Evolutionary conservation across 164 flowering plant species (phyloP).

Genomic region (Aristolochia fimbriata): DNA sequence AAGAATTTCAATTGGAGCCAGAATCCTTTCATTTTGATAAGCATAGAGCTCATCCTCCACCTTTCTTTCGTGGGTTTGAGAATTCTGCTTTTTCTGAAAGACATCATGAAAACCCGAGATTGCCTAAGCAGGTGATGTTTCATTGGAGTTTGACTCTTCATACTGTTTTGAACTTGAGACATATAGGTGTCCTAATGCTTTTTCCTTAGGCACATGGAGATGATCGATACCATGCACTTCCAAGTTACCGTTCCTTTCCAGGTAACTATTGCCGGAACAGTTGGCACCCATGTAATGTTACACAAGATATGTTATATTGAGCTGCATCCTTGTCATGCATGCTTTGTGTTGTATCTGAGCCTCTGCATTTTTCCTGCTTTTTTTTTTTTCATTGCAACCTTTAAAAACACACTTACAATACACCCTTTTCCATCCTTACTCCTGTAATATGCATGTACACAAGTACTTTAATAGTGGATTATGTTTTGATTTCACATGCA

Average conservation of each 20-base stretch:
- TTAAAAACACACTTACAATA: too few relatives aligned
- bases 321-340: too few relatives aligned
- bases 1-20: conserved; percentile 47
- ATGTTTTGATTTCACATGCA: too few relatives aligned
- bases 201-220: conserved; percentile 52
- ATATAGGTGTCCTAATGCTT: conserved; percentile 1
- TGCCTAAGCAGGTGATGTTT: conserved; percentile 55
- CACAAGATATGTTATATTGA: too few relatives aligned
- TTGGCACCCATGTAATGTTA: too few relatives aligned
- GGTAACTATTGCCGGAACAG: conserved; percentile 26
- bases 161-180: not conserved
- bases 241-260: conserved; percentile 36
- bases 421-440: too few relatives aligned
- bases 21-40: conserved; percentile 50
- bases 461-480: too few relatives aligned
- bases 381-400: too few relatives aligned
- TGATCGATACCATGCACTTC: conserved; percentile 31
- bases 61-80: conserved; percentile 51
- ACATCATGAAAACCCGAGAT: conserved; percentile 45
- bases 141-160: not conserved
- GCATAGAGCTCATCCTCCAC: conserved; percentile 36
- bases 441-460: too few relatives aligned
- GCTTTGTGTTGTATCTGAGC: too few relatives aligned
- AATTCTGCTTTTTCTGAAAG: conserved; percentile 43
- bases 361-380: too few relatives aligned